Percentiles rank a stretch among this genome's conserved stretches.
These are phyloP conservation scores for Viola pubescens DNA, from an alignment of 441 rosid species.

Conservation along the genomic window DNA sequence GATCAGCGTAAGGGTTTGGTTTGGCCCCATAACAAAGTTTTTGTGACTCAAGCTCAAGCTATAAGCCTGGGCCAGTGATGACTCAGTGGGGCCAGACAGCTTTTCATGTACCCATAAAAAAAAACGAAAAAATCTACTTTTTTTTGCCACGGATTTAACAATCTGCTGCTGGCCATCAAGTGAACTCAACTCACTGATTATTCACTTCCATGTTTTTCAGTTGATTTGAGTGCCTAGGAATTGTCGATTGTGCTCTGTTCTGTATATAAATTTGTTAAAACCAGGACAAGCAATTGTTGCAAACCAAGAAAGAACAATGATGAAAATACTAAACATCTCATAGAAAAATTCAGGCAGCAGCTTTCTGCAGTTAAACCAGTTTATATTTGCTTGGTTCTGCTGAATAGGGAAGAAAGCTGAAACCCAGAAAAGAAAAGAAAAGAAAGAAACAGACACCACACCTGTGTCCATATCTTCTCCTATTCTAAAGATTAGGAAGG, in stretches of 20 bases:
- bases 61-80: too few species aligned
- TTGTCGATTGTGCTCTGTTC: constrained; percentile 10
- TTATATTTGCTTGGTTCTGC: constrained; percentile 23
- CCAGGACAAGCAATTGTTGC: background rate
- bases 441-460: constrained; percentile 15
- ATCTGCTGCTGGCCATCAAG: background rate
- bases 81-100: too few species aligned
- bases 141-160: constrained; percentile 1
- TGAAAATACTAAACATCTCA: constrained; percentile 14
- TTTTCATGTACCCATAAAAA: too few species aligned
- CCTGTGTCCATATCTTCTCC: constrained; percentile 18
- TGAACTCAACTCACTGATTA: background rate
- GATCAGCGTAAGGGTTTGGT: too few species aligned
- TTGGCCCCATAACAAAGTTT: too few species aligned
- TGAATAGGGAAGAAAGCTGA: constrained; percentile 19
- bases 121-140: constrained; percentile 3
- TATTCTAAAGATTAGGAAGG: constrained; percentile 26
- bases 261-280: background rate
- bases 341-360: constrained; percentile 24
- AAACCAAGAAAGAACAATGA: background rate
- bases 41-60: too few species aligned
- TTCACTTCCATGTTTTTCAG: constrained; percentile 17
- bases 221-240: constrained; percentile 10
- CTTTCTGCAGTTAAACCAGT: constrained; percentile 14
- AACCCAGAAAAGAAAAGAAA: constrained; percentile 9